Evolutionary conservation across 768 basidiomycete species (phyloP).

Genomic region (Gymnopilus junonius): DNA sequence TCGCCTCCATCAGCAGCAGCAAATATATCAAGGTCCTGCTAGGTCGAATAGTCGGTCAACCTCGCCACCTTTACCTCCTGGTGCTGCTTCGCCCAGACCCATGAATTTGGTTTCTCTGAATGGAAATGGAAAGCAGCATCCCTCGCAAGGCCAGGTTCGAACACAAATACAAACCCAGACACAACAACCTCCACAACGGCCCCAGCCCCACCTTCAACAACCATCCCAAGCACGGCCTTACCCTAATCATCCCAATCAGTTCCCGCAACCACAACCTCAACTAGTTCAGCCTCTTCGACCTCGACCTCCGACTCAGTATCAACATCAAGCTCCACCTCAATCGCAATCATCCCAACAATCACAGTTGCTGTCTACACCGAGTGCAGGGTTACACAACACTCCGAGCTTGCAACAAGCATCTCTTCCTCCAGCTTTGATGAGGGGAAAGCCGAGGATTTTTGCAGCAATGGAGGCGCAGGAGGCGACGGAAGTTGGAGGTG

Average conservation of each 20-base stretch:
- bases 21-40: slow-evolving; percentile 1
- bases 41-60: slow-evolving; percentile 9
- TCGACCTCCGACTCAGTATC: not conserved
- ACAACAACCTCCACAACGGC: not conserved
- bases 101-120: slow-evolving; percentile 3
- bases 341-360: not conserved
- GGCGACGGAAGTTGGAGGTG: slow-evolving; percentile 6
- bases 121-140: not conserved
- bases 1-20: slow-evolving; percentile 10
- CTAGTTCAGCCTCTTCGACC: not conserved
- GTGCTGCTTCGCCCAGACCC: slow-evolving; percentile 19
- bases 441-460: slow-evolving; percentile 67
- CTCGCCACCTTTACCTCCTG: slow-evolving; percentile 22
- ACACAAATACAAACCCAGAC: not conserved
- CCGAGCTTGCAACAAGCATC: slow-evolving; percentile 26
- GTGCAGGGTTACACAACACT: slow-evolving; percentile 24
- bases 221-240: not conserved
- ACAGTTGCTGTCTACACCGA: not conserved
- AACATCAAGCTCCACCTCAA: not conserved
- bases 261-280: not conserved
- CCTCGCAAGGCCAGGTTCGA: slow-evolving; percentile 3
- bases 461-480: slow-evolving; percentile 50
- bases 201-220: not conserved
- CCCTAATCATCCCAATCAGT: not conserved
- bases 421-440: slow-evolving; percentile 12